A percentile compares a stretch with the other conserved stretches of the same genome.
Evolutionary conservation across 495 filamentous ascomycete genomes (phyloP).

Genomic region (Daldinia loculata): DNA sequence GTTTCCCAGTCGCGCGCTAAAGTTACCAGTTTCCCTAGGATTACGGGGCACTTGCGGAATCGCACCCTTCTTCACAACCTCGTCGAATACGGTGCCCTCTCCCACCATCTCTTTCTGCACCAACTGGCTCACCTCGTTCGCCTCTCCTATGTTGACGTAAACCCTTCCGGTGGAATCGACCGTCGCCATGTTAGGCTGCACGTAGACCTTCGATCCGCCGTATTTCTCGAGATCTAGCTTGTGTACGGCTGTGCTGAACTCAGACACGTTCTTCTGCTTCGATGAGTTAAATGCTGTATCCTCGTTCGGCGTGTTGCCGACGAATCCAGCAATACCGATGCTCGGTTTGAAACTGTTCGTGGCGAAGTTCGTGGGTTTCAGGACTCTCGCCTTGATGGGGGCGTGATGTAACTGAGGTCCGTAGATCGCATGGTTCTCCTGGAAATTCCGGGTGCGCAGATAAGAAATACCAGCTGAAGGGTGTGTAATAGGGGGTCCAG

Average conservation of each 20-base stretch:
- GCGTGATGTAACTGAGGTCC: constrained; percentile 73
- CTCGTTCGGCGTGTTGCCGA: constrained; percentile 45
- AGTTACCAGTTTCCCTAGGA: not conserved
- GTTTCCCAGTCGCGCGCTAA: not conserved
- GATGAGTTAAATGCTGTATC: constrained; percentile 44
- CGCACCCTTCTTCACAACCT: constrained; percentile 20
- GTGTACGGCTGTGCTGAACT: constrained; percentile 41
- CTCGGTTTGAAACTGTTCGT: constrained; percentile 37
- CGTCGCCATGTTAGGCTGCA: constrained; percentile 62
- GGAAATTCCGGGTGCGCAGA: constrained; percentile 71
- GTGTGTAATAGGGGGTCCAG: constrained; percentile 83
- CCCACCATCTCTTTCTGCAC: constrained; percentile 62
- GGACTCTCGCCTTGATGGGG: constrained; percentile 73
- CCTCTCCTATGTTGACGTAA: constrained; percentile 56
- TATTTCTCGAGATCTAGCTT: constrained; percentile 65
- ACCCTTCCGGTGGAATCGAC: constrained; percentile 70
- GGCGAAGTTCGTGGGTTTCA: constrained; percentile 53
- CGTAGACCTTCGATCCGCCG: constrained; percentile 74
- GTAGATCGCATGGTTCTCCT: constrained; percentile 82
- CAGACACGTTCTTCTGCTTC: not conserved
- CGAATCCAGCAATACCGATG: constrained; percentile 62
- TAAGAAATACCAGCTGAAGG: constrained; percentile 92
- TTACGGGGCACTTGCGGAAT: constrained; percentile 3
- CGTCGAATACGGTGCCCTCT: constrained; percentile 43
- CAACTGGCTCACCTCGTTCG: constrained; percentile 55